Evolutionary conservation across 2,329 filamentous ascomycete species (phyloP).

Genomic region (Nothophoma quercina): DNA sequence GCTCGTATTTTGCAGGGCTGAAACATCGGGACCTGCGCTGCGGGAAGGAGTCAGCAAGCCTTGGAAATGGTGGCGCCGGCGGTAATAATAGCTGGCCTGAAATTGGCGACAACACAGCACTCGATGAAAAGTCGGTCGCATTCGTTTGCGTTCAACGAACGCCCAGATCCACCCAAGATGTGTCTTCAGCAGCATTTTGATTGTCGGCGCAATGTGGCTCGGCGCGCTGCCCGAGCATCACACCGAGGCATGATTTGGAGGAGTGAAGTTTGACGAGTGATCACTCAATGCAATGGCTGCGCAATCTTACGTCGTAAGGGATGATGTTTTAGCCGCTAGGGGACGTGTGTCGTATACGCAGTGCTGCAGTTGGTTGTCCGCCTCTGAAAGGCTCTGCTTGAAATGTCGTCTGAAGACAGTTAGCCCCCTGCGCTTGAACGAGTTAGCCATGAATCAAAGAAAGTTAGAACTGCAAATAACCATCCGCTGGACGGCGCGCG

Average conservation of each 20-base stretch:
- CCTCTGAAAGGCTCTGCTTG: neutral
- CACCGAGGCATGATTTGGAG: neutral
- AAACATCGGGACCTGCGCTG: constrained; percentile 1
- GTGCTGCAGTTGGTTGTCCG: neutral
- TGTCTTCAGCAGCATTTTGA: neutral
- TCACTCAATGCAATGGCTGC: neutral
- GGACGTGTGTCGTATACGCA: constrained; percentile 1
- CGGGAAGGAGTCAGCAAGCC: constrained; percentile 2
- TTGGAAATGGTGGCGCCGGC: neutral
- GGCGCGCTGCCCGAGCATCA: neutral
- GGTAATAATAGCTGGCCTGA: constrained; percentile 5
- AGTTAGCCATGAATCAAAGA: neutral
- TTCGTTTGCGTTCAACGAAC: neutral
- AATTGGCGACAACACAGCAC: neutral
- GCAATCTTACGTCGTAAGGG: constrained; percentile 3
- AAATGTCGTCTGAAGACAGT: neutral
- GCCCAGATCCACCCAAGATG: neutral
- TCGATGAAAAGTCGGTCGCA: neutral
- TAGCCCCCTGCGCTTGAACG: neutral
- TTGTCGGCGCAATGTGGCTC: neutral
- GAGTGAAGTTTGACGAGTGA: neutral
- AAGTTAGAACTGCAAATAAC: neutral
- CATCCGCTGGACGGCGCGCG: neutral
- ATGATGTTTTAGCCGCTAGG: neutral
- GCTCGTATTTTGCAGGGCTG: constrained; percentile 7